Evolutionary conservation across 2,329 filamentous ascomycete genomes (phyloP).

Genomic region (Penicillium fuscoglaucum): DNA sequence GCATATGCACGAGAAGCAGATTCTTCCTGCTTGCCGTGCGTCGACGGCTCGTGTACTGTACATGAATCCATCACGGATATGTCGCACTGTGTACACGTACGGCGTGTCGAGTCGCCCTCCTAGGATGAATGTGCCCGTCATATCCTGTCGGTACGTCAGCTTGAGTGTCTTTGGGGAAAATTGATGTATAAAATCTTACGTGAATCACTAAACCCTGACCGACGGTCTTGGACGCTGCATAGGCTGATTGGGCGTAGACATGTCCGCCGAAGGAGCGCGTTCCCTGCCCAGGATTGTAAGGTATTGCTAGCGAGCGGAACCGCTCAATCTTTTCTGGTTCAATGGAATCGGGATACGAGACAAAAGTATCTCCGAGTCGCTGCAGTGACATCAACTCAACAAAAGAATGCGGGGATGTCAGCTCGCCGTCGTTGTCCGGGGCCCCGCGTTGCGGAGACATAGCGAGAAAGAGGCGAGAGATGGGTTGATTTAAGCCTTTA

Average conservation of each 20-base stretch:
- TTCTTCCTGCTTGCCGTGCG: constrained; percentile 50
- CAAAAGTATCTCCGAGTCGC: constrained; percentile 22
- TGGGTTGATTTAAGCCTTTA: neutral
- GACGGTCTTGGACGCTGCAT: constrained; percentile 58
- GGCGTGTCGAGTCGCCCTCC: constrained; percentile 49
- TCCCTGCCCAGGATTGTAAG: constrained; percentile 46
- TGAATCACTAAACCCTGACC: constrained; percentile 52
- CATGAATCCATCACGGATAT: constrained; percentile 52
- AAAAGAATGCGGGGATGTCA: constrained; percentile 26
- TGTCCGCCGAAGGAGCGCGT: constrained; percentile 56
- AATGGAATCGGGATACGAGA: constrained; percentile 6
- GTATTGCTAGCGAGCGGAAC: constrained; percentile 32
- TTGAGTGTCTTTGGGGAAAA: neutral
- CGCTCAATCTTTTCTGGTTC: constrained; percentile 32
- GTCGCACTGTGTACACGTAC: constrained; percentile 54
- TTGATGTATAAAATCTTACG: constrained; percentile 37
- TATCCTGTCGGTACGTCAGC: constrained; percentile 41
- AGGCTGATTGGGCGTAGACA: constrained; percentile 59
- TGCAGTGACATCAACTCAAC: constrained; percentile 36
- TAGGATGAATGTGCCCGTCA: constrained; percentile 55
- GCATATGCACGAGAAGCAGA: constrained; percentile 55
- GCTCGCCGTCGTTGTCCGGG: constrained; percentile 9
- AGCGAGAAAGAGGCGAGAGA: neutral
- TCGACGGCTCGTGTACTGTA: constrained; percentile 56
- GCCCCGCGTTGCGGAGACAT: constrained; percentile 21